Conservation (phyloP, 169 alveolate species). For the Condylostoma magnum region DNA sequence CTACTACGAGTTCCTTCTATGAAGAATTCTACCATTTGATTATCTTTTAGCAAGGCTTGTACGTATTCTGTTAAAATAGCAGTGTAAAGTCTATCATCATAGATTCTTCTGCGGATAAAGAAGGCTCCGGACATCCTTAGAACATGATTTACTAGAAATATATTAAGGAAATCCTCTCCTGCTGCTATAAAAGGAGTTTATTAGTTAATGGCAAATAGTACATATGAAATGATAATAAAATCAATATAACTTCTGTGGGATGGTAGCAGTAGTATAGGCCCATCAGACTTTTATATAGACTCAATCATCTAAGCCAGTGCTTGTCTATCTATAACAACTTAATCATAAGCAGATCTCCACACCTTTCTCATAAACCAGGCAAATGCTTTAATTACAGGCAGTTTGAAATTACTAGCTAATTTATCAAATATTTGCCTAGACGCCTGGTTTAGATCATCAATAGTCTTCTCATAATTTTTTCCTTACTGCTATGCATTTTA, state of each 20-base stretch:
- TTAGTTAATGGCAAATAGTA: conserved; percentile 49
- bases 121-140: conserved; percentile 69
- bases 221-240: conserved; percentile 56
- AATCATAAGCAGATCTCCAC: conserved; percentile 54
- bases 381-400: conserved; percentile 21
- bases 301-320: conserved; percentile 18
- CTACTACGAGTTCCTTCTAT: conserved; percentile 73
- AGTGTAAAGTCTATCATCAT: conserved; percentile 48
- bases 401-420: conserved; percentile 38
- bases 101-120: conserved; percentile 48
- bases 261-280: conserved; percentile 61
- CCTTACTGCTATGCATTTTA: background rate
- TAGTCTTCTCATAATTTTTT: conserved; percentile 14
- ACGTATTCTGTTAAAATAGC: conserved; percentile 66
- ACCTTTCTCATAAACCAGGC: conserved; percentile 49
- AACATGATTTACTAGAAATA: conserved; percentile 43
- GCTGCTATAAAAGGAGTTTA: conserved; percentile 68
- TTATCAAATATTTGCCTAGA: conserved; percentile 36
- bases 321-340: conserved; percentile 49
- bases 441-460: conserved; percentile 3
- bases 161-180: conserved; percentile 66
- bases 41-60: conserved; percentile 39
- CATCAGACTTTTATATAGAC: conserved; percentile 33
- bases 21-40: conserved; percentile 60
- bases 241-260: conserved; percentile 71